These are phyloP conservation scores for Tieghemiomyces parasiticus DNA, from an alignment of 192 early-diverging fungal species.

Conservation along the genomic window DNA sequence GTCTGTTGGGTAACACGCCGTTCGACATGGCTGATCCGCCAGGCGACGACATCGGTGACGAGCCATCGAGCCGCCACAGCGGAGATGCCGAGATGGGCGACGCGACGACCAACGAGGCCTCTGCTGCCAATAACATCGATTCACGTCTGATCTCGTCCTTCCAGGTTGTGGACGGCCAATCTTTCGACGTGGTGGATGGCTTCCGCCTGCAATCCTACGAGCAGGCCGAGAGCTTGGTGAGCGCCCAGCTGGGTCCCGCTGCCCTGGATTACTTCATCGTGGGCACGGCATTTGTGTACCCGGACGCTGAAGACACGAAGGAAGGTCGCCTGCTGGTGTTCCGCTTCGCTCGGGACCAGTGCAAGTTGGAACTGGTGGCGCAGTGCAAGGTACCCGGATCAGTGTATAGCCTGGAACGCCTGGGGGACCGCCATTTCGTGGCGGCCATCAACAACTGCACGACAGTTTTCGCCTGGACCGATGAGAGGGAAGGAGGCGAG, in stretches of 20 bases:
- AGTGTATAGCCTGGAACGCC: slow-evolving; percentile 30
- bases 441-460: slow-evolving; percentile 8
- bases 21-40: slow-evolving; percentile 15
- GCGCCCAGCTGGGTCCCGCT: slow-evolving; percentile 8
- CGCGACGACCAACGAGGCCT: slow-evolving; percentile 8
- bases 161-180: slow-evolving; percentile 3
- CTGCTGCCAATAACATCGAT: not conserved
- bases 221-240: slow-evolving; percentile 4
- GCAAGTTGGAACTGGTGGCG: slow-evolving; percentile 33
- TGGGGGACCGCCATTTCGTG: not conserved
- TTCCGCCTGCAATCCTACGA: not conserved
- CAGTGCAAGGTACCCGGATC: slow-evolving; percentile 38
- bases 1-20: slow-evolving; percentile 40
- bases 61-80: not conserved
- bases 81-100: slow-evolving; percentile 12
- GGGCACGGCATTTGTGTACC: slow-evolving; percentile 51
- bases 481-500: slow-evolving; percentile 21
- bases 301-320: slow-evolving; percentile 42
- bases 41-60: slow-evolving; percentile 7
- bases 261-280: slow-evolving; percentile 41
- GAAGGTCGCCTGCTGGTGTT: slow-evolving; percentile 61
- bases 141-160: not conserved
- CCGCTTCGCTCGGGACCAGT: slow-evolving; percentile 26
- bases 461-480: slow-evolving; percentile 22
- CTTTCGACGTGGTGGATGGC: not conserved